Percentiles rank a stretch among this genome's conserved stretches.
Evolutionary conservation across 805 yeast genomes (phyloP).

Genomic region (Schizosaccharomyces osmophilus): DNA sequence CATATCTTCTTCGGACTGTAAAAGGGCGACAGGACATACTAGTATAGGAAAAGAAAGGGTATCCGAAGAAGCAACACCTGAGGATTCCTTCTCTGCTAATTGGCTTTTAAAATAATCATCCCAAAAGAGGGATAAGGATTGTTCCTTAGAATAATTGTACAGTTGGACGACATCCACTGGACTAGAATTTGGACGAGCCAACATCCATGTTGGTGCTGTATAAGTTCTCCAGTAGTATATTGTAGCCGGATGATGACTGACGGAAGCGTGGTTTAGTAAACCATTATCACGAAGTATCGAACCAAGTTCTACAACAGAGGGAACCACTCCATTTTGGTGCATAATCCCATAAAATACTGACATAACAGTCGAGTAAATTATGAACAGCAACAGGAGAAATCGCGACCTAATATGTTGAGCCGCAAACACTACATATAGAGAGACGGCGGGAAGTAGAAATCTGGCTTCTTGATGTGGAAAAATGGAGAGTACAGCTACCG

Average conservation of each 20-base stretch:
- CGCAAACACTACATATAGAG: conserved; percentile 24
- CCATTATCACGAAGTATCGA: neutral
- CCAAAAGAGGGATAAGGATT: neutral
- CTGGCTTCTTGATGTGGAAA: conserved; percentile 89
- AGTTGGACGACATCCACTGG: conserved; percentile 9
- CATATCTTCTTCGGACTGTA: neutral
- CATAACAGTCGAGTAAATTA: conserved; percentile 35
- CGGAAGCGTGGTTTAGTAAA: conserved; percentile 10
- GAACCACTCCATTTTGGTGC: conserved; percentile 80
- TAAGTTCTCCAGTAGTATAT: conserved; percentile 84
- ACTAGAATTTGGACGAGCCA: conserved; percentile 10
- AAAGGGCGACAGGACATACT: neutral
- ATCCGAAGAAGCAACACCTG: neutral
- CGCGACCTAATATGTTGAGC: conserved; percentile 7
- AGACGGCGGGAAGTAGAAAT: conserved; percentile 56
- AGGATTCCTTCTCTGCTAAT: too few relatives aligned
- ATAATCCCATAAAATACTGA: conserved; percentile 48
- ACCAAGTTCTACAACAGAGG: conserved; percentile 11
- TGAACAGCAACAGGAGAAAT: conserved; percentile 22
- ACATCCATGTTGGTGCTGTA: conserved; percentile 76
- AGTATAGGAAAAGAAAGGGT: neutral
- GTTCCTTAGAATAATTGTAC: neutral
- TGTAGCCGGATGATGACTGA: conserved; percentile 6
- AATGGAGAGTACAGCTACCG: conserved; percentile 33
- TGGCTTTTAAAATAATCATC: neutral